A percentile compares a stretch with the other conserved stretches of the same genome.
These are phyloP conservation scores for Orbilia brochopaga DNA, from an alignment of 2,329 filamentous ascomycete species.

Conservation along the genomic window DNA sequence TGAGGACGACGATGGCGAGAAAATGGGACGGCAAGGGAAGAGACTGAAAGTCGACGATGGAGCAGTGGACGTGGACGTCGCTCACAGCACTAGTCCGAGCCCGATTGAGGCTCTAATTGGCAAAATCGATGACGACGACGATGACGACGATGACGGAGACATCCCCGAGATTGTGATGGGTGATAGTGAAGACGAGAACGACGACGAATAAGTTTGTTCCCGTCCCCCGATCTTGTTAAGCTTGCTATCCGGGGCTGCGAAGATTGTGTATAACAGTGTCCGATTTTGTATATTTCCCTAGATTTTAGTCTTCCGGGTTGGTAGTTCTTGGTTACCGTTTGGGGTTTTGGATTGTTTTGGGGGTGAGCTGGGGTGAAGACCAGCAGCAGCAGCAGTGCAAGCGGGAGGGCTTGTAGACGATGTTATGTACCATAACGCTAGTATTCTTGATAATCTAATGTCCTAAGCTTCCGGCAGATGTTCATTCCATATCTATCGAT, in stretches of 20 bases:
- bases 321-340: too few relatives aligned
- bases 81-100: slow-evolving; percentile 2
- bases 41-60: slow-evolving; percentile 36
- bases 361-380: too few relatives aligned
- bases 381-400: not conserved
- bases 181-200: slow-evolving; percentile 25
- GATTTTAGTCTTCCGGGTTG: not conserved
- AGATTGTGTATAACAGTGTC: slow-evolving; percentile 21
- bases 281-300: slow-evolving; percentile 11
- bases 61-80: slow-evolving; percentile 12
- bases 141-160: slow-evolving; percentile 33
- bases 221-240: slow-evolving; percentile 1
- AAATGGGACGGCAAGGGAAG: slow-evolving; percentile 14
- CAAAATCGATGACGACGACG: slow-evolving; percentile 16
- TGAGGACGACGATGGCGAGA: slow-evolving; percentile 12
- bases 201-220: not conserved
- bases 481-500: too few relatives aligned
- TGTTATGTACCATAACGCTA: slow-evolving; percentile 3
- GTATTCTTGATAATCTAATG: not conserved
- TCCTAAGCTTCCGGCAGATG: not conserved
- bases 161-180: slow-evolving; percentile 51
- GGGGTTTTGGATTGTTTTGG: slow-evolving; percentile 1
- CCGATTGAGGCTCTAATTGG: slow-evolving; percentile 5
- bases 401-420: not conserved
- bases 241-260: slow-evolving; percentile 7